phyloP scores from a whole-genome alignment of 345 rosid species.

The Eucalyptus sp. region DNA sequence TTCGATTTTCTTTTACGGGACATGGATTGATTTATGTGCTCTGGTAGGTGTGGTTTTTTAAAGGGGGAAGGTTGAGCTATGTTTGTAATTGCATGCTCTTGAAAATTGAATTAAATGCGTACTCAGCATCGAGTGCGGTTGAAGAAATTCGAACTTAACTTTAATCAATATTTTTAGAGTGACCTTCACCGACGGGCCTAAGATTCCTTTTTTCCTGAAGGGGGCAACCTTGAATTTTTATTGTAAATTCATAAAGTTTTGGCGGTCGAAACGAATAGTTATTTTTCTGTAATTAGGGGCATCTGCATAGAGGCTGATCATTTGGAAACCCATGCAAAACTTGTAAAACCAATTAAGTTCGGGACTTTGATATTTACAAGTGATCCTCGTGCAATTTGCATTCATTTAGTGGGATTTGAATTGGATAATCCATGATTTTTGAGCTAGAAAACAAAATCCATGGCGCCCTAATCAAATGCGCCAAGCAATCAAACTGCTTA shows the following conservation, averaged over 20 bases:
- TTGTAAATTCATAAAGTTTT: neutral
- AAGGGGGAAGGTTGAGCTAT: neutral
- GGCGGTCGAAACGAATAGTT: neutral
- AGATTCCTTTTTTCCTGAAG: neutral
- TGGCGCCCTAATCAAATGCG: neutral
- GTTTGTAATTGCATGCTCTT: neutral
- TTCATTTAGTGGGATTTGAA: neutral
- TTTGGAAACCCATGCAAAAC: neutral
- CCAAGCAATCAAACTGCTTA: neutral
- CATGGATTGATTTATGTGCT: neutral
- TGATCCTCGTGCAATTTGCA: neutral
- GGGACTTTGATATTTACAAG: neutral
- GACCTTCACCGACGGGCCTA: neutral
- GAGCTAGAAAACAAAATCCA: neutral
- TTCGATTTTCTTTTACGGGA: neutral
- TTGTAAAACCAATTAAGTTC: neutral
- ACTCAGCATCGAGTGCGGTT: neutral
- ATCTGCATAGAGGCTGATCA: neutral
- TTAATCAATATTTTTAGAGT: neutral
- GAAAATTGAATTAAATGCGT: neutral
- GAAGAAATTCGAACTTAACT: neutral
- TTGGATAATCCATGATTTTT: fast-evolving
- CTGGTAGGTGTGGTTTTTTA: neutral
- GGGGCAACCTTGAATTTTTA: neutral
- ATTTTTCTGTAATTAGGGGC: neutral